Evolutionary conservation across 1,139 yeast genomes (phyloP).

Genomic region (Diutina mesorugosa): DNA sequence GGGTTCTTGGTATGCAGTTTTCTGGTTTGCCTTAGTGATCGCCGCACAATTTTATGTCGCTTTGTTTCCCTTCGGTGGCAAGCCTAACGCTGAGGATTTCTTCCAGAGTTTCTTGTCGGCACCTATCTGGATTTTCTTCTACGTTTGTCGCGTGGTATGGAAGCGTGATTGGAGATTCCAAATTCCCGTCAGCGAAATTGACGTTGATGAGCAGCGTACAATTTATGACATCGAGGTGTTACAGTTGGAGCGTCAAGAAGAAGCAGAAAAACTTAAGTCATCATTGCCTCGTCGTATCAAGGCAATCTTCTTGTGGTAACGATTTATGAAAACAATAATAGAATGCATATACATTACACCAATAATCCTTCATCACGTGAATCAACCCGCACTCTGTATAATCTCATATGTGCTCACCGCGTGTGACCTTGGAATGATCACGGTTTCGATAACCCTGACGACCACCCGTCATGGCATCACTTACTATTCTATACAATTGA

Average conservation of each 20-base stretch:
- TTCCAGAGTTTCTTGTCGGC: conserved; percentile 25
- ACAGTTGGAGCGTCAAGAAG: conserved; percentile 52
- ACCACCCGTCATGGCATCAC: not conserved
- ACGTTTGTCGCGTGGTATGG: conserved; percentile 30
- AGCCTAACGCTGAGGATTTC: conserved; percentile 22
- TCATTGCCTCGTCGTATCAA: not conserved
- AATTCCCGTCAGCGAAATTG: conserved; percentile 39
- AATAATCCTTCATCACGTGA: not conserved
- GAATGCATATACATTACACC: not conserved
- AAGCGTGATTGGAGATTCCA: conserved; percentile 25
- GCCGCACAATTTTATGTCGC: conserved; percentile 28
- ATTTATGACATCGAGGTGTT: conserved; percentile 40
- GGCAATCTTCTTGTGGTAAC: not conserved
- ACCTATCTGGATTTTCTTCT: conserved; percentile 21
- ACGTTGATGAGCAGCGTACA: conserved; percentile 60
- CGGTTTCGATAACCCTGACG: not conserved
- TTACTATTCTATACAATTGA: not conserved
- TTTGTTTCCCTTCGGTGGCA: conserved; percentile 21
- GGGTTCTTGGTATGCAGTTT: conserved; percentile 28
- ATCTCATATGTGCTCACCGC: not conserved
- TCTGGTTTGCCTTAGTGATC: conserved; percentile 19
- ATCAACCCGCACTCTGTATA: not conserved
- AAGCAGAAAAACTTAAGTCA: conserved; percentile 36
- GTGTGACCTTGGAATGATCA: not conserved
- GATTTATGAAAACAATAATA: not conserved